A percentile compares a stretch with the other conserved stretches of the same genome.
phyloP scores from a whole-genome alignment of 352 stramenopile species.

The Phytophthora foliorum region DNA sequence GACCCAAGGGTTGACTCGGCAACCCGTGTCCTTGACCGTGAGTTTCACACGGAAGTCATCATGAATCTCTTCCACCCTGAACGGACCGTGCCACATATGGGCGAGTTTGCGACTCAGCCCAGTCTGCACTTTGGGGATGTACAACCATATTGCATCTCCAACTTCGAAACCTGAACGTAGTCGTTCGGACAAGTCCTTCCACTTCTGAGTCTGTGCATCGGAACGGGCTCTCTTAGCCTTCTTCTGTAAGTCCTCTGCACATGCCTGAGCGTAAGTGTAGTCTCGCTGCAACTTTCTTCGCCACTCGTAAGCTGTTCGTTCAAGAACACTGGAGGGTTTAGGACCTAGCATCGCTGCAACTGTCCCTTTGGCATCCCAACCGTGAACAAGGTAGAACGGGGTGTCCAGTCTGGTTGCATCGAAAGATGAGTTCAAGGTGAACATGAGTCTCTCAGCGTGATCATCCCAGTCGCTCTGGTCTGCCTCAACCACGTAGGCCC shows the following conservation, averaged over 20 bases:
- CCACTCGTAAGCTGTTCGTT: no score
- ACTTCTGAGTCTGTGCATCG: neutral
- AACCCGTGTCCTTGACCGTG: neutral
- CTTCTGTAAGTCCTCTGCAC: neutral
- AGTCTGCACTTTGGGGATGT: neutral
- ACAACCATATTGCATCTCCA: neutral
- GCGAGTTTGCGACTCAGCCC: neutral
- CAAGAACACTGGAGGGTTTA: no score
- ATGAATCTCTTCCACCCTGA: neutral
- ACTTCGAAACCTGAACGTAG: neutral
- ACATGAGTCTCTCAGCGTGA: no score
- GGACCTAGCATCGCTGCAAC: no score
- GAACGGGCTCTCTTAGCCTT: neutral
- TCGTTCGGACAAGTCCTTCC: neutral
- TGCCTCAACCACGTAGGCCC: no score
- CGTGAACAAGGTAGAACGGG: neutral
- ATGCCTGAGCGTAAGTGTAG: neutral
- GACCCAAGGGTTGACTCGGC: neutral
- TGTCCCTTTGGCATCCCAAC: neutral
- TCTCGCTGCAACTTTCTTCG: no score
- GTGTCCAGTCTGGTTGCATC: neutral
- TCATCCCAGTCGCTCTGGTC: no score
- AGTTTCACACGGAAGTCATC: conserved; percentile 2
- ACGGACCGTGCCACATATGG: neutral
- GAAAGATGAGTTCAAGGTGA: no score